These are phyloP conservation scores for Recurvomyces mirabilis DNA, from an alignment of 495 filamentous ascomycete genomes.

Conservation along the genomic window DNA sequence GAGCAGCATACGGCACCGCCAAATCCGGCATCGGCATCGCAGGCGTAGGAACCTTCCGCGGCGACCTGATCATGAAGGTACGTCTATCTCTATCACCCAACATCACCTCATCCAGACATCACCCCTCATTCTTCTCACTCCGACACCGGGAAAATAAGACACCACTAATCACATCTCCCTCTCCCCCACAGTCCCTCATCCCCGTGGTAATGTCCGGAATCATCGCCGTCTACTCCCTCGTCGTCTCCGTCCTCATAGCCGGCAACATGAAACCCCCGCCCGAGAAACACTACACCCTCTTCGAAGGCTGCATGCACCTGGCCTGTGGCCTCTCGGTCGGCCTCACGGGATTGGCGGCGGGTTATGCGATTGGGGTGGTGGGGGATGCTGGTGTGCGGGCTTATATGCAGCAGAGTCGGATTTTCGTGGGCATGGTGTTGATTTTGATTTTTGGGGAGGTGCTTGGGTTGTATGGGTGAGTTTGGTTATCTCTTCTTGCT, in stretches of 20 bases:
- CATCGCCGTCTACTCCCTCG: constrained; percentile 93
- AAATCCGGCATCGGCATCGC: constrained; percentile 96
- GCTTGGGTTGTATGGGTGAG: constrained; percentile 89
- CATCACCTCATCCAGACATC: constrained; percentile 1
- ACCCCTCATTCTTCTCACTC: not conserved
- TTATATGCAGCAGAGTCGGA: constrained; percentile 88
- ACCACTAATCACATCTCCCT: not conserved
- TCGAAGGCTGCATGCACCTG: constrained; percentile 86
- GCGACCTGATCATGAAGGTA: constrained; percentile 98
- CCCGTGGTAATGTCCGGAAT: constrained; percentile 99
- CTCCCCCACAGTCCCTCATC: constrained; percentile 64
- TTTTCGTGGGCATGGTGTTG: constrained; percentile 97
- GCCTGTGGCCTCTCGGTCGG: constrained; percentile 86
- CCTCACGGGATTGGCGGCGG: constrained; percentile 84
- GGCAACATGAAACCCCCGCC: constrained; percentile 63
- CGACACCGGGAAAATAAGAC: too few species aligned
- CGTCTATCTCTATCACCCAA: constrained; percentile 3
- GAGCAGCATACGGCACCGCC: constrained; percentile 93
- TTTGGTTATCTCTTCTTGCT: constrained; percentile 18
- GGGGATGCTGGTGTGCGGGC: constrained; percentile 86
- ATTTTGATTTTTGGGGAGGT: constrained; percentile 99
- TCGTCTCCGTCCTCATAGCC: constrained; percentile 89
- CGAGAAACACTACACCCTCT: constrained; percentile 58
- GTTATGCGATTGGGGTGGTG: constrained; percentile 91
- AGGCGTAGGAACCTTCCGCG: constrained; percentile 82